Base-by-base conservation (phyloP, 495 filamentous ascomycete genomes). In the Diplogelasinospora grovesii region DNA sequence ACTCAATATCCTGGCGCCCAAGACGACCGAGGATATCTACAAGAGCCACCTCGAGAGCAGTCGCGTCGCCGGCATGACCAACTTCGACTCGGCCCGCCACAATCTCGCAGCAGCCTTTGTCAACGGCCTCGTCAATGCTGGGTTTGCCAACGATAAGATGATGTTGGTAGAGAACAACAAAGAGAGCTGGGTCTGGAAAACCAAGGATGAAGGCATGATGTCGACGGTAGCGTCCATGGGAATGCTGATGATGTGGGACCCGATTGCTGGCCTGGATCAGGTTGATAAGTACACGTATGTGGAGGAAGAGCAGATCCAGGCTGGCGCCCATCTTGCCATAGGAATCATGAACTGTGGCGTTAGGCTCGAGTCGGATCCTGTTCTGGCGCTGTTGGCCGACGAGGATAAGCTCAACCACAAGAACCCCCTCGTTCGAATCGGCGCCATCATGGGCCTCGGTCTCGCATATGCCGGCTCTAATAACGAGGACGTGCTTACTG, bases 21-120 rank as follows among this genome's bases (percentile, higher is more conserved):
- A 95, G 64, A 89, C 86, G 43, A 89, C 90, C 3, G 92, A 99
- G 65, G 92, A 99, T 56, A 99, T 99, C 51, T 99, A 99, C 74
- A 99, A 99, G 73, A 94, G 87, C 43, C 93, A 99, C 61, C 73
- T 99, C 11, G 92, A 99, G 62, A 96, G 84, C 69, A 92, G 81
- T 44, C 78, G 92, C 33, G 89, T 89, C 32, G 85, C 87, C 18
- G 89, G 89, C 18, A 70, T 93, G 60, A 96, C 89, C 13, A 95
- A 95, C 55, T 78, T 93, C 22, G 92, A 97, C 62, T 96, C 90
- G 10, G 89, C 92, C 25, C 72, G 89, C 46, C 89, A 97, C 71
- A 99, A 97, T 52, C 73, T 99, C 40, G 89, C 92, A 6, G 90
- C 89, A 46, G 88, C 82, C 20, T 97, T 99, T 52, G 92, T 99